Evolutionary conservation across 169 alveolate species (phyloP).

Genomic region (Eimeria acervulina): DNA sequence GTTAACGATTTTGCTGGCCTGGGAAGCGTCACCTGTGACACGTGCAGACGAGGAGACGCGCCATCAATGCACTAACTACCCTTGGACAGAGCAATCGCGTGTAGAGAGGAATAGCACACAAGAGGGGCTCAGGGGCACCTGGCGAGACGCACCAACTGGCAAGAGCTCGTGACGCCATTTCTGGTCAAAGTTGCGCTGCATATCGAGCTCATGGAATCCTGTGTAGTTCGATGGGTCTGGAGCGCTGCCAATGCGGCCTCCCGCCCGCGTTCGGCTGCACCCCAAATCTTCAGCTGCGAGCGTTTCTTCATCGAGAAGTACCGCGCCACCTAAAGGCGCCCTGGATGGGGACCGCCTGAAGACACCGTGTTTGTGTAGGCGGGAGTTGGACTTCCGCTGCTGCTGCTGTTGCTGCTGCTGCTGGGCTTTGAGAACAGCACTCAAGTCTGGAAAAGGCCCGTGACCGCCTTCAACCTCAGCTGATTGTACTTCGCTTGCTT

Average conservation of each 20-base stretch:
- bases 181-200: constrained; percentile 60
- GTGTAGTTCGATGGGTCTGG: constrained; percentile 28
- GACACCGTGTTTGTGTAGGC: background rate
- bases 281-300: constrained; percentile 54
- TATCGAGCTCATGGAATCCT: constrained; percentile 43
- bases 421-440: constrained; percentile 36
- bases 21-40: constrained; percentile 25
- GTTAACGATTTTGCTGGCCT: background rate
- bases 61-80: background rate
- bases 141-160: constrained; percentile 45
- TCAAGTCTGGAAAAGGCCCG: constrained; percentile 29
- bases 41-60: background rate
- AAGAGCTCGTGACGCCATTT: constrained; percentile 64
- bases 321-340: constrained; percentile 26
- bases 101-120: background rate
- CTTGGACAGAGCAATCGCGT: background rate
- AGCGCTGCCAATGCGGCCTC: constrained; percentile 13
- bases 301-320: constrained; percentile 44
- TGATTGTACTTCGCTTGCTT: background rate
- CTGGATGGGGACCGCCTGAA: background rate
- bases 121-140: background rate
- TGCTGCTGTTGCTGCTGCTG: background rate
- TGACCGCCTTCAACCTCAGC: background rate
- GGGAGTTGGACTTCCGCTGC: background rate
- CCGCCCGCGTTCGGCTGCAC: background rate